phyloP scores from a whole-genome alignment of 2,329 filamentous ascomycete genomes.

The Botrytis galanthina region DNA sequence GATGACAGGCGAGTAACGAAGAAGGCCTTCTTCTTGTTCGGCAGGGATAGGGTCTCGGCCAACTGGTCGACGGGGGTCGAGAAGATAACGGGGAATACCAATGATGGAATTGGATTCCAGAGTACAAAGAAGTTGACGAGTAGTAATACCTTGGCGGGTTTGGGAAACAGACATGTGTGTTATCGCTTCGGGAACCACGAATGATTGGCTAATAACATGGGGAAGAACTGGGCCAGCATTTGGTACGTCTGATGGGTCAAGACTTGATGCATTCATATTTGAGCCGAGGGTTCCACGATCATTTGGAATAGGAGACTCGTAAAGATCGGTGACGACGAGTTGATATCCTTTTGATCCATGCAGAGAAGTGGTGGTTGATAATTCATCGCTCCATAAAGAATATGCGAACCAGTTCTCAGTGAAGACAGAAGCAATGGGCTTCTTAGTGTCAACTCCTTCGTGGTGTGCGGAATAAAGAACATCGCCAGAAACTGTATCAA shows the following conservation, averaged over 20 bases:
- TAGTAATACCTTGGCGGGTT: slow-evolving; percentile 88
- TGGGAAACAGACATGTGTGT: slow-evolving; percentile 78
- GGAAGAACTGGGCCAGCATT: slow-evolving; percentile 59
- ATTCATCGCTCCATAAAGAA: slow-evolving; percentile 66
- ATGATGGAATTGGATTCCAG: slow-evolving; percentile 73
- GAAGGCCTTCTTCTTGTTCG: slow-evolving; percentile 81
- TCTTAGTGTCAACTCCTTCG: slow-evolving; percentile 67
- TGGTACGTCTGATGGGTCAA: slow-evolving; percentile 60
- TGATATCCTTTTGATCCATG: slow-evolving; percentile 76
- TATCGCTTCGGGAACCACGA: slow-evolving; percentile 76
- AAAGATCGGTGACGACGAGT: slow-evolving; percentile 81
- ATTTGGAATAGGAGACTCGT: slow-evolving; percentile 79
- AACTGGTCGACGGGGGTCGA: slow-evolving; percentile 84
- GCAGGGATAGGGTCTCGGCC: slow-evolving; percentile 76
- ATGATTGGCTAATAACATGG: slow-evolving; percentile 75
- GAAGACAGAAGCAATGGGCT: slow-evolving; percentile 73
- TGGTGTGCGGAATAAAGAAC: slow-evolving; percentile 71
- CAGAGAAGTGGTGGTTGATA: slow-evolving; percentile 54
- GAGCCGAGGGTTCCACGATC: slow-evolving; percentile 77
- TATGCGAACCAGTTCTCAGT: slow-evolving; percentile 97
- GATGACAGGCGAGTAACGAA: slow-evolving; percentile 71
- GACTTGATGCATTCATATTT: slow-evolving; percentile 71
- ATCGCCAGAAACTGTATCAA: slow-evolving; percentile 84
- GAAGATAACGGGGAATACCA: slow-evolving; percentile 71
- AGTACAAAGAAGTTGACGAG: slow-evolving; percentile 75